Conservation (phyloP, 768 basidiomycete species). For the Calocybe cyanea region DNA sequence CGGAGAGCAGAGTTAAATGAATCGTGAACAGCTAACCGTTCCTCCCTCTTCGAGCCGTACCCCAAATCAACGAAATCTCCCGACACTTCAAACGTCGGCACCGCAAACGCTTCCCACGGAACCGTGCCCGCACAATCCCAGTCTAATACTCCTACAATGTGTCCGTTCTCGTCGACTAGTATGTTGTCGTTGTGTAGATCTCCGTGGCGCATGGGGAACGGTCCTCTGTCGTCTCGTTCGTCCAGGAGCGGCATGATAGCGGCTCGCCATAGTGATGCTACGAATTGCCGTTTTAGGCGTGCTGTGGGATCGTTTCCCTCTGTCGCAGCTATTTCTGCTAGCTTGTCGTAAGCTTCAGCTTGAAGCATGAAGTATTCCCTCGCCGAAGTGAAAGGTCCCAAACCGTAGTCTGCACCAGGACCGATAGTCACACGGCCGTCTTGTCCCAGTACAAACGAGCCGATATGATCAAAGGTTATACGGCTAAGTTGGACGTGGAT, state of each 20-base stretch:
- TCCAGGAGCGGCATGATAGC: constrained; percentile 40
- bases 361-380: constrained; percentile 36
- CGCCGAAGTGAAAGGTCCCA: constrained; percentile 36
- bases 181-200: constrained; percentile 41
- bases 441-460: constrained; percentile 32
- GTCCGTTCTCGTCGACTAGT: constrained; percentile 34
- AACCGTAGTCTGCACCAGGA: constrained; percentile 38
- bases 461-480: constrained; percentile 36
- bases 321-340: constrained; percentile 27
- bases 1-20: constrained; percentile 29
- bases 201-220: constrained; percentile 40
- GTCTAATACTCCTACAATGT: constrained; percentile 38
- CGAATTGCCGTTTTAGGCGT: constrained; percentile 32
- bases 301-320: constrained; percentile 18
- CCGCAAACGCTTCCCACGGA: constrained; percentile 41
- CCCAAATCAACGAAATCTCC: constrained; percentile 32
- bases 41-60: constrained; percentile 14
- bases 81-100: constrained; percentile 38
- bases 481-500: constrained; percentile 37
- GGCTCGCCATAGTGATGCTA: constrained; percentile 35
- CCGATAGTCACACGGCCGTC: constrained; percentile 32
- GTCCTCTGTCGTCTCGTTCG: constrained; percentile 33
- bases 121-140: constrained; percentile 42
- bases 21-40: constrained; percentile 27
- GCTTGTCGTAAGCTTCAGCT: constrained; percentile 36